Evolutionary conservation across 2,329 filamentous ascomycete genomes (phyloP).

Genomic region (Pseudogymnoascus sp.): DNA sequence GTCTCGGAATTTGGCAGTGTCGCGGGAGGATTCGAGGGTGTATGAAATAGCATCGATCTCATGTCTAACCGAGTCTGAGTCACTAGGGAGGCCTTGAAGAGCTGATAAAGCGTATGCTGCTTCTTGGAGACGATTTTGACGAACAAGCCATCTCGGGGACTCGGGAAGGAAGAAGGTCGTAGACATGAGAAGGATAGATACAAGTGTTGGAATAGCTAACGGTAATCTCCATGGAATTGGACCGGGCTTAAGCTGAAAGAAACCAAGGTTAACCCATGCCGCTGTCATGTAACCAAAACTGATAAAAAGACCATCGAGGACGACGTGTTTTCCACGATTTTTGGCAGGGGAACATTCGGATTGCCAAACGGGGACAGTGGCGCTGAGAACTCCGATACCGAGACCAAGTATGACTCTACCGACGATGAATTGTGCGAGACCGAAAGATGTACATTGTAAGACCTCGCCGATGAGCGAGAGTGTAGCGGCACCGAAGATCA

Average conservation of each 20-base stretch:
- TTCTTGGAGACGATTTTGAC: not conserved
- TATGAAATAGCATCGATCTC: conserved; percentile 43
- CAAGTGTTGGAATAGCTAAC: not conserved
- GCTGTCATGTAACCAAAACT: conserved; percentile 48
- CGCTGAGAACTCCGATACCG: conserved; percentile 31
- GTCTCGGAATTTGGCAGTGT: conserved; percentile 34
- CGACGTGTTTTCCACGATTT: conserved; percentile 45
- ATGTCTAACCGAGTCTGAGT: conserved; percentile 21
- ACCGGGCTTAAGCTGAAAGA: conserved; percentile 26
- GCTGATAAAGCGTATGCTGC: conserved; percentile 17
- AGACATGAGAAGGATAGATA: not conserved
- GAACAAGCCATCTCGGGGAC: conserved; percentile 37
- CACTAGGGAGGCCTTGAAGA: conserved; percentile 28
- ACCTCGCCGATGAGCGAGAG: conserved; percentile 15
- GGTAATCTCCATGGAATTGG: not conserved
- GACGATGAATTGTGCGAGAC: conserved; percentile 34
- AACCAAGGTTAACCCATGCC: conserved; percentile 52
- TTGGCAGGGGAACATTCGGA: conserved; percentile 32
- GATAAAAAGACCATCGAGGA: conserved; percentile 49
- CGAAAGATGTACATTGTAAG: conserved; percentile 23
- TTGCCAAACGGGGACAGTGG: conserved; percentile 34
- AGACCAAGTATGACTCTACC: conserved; percentile 25
- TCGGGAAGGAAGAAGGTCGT: conserved; percentile 47
- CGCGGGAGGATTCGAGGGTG: conserved; percentile 37
- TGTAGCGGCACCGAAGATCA: conserved; percentile 15